Base-by-base conservation (phyloP, 768 basidiomycete genomes). In the Scleroderma citrinum region DNA sequence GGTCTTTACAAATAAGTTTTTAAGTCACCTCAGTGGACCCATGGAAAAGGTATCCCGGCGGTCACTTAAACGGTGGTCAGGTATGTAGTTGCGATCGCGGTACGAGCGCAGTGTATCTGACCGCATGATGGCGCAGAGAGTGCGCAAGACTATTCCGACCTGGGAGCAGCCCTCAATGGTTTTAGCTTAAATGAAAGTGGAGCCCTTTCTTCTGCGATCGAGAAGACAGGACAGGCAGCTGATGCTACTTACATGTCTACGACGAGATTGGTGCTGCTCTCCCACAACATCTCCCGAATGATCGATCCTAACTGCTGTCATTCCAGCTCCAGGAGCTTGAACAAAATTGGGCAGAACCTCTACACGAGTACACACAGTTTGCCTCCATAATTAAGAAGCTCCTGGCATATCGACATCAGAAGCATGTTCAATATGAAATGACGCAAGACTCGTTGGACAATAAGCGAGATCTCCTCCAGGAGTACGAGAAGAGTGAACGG, bases 31-130 rank as follows among this genome's bases (percentile, higher is more conserved):
- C 48, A 77, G 79, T 47, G 91, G 93, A 2, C 88, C 84, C 2
- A 88, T 99, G 89, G 96, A 99, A 68, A 97, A 92, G 66, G 91
- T 98, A 20, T 94, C 95, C 16, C 79, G 95, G 45, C 75, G 95
- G 54, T 80, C 85, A 16, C 79, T 93, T 63, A 98, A 96, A 72
- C 78, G 96, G 45, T 99, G 96, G 95, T 82, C 88, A 65, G 92
- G 92, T 87, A 62, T 47, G 79, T 66, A 24, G 41, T 49, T 21
- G 44, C 38, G 7, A 20, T 29, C 20, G n/a, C 32, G 50, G 34
- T 6, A 21, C 36, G 21, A 12, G 44, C 44, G 36, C 23, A 36
- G 14, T 44, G 34, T 34, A 49, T 35, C 51, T 20, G 51, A 45
- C 13, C 48, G 42, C 51, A 17, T 38, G 24, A 24, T 14, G 12